These are phyloP conservation scores for Sicyos baderoa DNA, from an alignment of 306 rosid species.

Conservation along the genomic window DNA sequence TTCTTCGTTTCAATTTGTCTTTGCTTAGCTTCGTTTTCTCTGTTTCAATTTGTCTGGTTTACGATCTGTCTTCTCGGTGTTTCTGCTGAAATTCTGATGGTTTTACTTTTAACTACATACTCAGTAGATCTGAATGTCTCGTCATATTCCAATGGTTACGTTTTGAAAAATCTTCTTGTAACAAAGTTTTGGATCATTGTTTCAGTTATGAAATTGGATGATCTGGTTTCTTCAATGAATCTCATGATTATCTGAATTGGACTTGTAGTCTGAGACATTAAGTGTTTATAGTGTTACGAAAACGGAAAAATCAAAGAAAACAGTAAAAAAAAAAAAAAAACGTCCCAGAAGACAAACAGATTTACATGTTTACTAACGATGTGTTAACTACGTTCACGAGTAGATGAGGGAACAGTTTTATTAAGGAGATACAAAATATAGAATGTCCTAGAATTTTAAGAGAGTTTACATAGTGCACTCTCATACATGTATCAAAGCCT, in stretches of 20 bases:
- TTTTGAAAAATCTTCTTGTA: background rate
- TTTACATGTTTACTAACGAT: no score
- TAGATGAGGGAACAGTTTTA: no score
- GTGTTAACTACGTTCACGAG: no score
- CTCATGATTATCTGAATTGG: background rate
- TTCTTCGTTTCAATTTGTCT: background rate
- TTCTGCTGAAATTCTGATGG: no score
- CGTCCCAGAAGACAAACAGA: no score
- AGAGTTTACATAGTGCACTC: no score
- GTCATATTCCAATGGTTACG: background rate
- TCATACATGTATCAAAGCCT: no score
- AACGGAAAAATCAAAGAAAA: no score
- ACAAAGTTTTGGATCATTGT: background rate
- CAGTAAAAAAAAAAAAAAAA: no score
- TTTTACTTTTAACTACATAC: background rate
- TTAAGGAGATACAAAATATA: no score
- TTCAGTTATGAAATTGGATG: background rate
- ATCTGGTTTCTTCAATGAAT: background rate
- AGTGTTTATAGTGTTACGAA: background rate
- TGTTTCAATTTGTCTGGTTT: background rate
- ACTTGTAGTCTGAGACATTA: background rate
- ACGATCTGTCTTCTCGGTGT: conserved; percentile 2
- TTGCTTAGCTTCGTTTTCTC: background rate
- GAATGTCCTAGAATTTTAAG: no score
- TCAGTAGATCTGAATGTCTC: background rate